Conservation (phyloP, 1,284 basidiomycete genomes). For the Rhodotorula sp. region DNA sequence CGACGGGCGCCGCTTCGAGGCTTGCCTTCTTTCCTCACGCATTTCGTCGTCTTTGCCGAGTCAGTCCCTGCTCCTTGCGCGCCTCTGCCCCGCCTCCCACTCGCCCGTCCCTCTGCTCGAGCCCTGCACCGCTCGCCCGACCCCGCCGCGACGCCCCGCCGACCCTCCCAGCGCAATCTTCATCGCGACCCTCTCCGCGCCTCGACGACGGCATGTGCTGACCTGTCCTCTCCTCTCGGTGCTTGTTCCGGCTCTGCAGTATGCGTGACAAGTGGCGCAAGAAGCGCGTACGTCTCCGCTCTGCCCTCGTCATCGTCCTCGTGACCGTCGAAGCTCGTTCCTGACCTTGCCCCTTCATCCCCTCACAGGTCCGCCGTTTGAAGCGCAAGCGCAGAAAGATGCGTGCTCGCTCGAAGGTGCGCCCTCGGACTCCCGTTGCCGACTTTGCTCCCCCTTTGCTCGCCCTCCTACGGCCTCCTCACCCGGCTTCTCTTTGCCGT, state of each 20-base stretch:
- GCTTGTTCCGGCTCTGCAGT: slow-evolving; percentile 9
- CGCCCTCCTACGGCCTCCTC: not conserved
- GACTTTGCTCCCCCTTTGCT: not conserved
- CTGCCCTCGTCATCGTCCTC: not conserved
- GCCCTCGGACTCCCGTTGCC: not conserved
- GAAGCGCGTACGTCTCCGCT: slow-evolving; percentile 44
- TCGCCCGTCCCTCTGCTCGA: not conserved
- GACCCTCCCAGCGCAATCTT: not conserved
- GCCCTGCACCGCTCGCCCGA: not conserved
- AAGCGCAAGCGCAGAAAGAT: slow-evolving; percentile 49
- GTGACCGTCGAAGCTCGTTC: not conserved
- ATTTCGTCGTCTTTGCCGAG: slow-evolving; percentile 25
- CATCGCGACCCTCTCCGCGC: not conserved
- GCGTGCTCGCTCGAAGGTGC: slow-evolving; percentile 37
- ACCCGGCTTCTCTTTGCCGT: not conserved
- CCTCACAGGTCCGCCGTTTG: slow-evolving; percentile 38
- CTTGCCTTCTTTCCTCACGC: slow-evolving; percentile 28
- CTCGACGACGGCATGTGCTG: not conserved
- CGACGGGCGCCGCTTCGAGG: not conserved
- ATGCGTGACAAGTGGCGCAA: slow-evolving; percentile 50
- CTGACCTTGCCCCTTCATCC: not conserved
- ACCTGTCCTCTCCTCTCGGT: not conserved
- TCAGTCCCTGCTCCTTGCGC: slow-evolving; percentile 2
- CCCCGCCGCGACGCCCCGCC: not conserved
- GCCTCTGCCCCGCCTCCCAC: not conserved